These are phyloP conservation scores for Fusarium illudens DNA, from an alignment of 2,329 filamentous ascomycete species.

Conservation along the genomic window DNA sequence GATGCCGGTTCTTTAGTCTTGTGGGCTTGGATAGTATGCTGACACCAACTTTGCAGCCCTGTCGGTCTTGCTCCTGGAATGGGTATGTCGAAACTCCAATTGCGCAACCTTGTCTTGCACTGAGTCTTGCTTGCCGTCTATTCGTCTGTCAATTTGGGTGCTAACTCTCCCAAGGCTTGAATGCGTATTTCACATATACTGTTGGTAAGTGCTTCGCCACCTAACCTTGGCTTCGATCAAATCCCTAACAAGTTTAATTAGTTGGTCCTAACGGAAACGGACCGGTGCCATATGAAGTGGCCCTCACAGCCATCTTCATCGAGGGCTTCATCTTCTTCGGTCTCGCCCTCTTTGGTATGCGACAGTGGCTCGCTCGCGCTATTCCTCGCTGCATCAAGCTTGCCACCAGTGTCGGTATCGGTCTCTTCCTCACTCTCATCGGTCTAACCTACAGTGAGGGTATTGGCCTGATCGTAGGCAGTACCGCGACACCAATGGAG, in stretches of 20 bases:
- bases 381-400: constrained; percentile 88
- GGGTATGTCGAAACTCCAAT: constrained; percentile 42
- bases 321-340: constrained; percentile 87
- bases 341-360: constrained; percentile 80
- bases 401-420: constrained; percentile 85
- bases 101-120: neutral
- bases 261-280: constrained; percentile 81
- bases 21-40: neutral
- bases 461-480: constrained; percentile 79
- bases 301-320: constrained; percentile 86
- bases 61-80: constrained; percentile 55
- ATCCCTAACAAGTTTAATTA: constrained; percentile 30
- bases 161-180: constrained; percentile 61
- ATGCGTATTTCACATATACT: constrained; percentile 86
- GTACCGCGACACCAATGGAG: constrained; percentile 72
- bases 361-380: constrained; percentile 86
- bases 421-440: constrained; percentile 80
- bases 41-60: constrained; percentile 38
- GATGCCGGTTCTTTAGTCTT: neutral
- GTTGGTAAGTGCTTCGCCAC: constrained; percentile 43
- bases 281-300: constrained; percentile 76
- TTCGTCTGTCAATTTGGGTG: neutral
- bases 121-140: neutral
- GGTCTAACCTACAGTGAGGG: constrained; percentile 83
- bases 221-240: neutral